Evolutionary conservation across 208 protist species (phyloP).

Genomic region (Trypanosoma rangeli): DNA sequence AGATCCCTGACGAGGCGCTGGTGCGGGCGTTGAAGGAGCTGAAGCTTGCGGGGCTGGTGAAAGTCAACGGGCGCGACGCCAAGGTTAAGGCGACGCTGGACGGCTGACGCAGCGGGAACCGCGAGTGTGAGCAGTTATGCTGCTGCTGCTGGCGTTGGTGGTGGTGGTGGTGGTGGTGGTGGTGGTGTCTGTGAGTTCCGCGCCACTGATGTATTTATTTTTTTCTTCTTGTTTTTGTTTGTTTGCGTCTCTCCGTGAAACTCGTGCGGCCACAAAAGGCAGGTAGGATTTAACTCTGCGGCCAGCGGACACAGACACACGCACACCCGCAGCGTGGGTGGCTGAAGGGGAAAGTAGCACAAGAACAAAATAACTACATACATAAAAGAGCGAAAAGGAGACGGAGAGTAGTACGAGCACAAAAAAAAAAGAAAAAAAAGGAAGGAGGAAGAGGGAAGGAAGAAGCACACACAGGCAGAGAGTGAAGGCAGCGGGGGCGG

Average conservation of each 20-base stretch:
- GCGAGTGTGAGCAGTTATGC: too few species aligned
- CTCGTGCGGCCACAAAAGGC: neutral
- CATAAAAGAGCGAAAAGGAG: conserved; percentile 1
- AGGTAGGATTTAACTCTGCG: too few species aligned
- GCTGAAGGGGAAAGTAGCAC: neutral
- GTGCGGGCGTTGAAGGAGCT: conserved; percentile 55
- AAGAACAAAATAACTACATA: neutral
- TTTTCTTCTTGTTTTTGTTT: neutral
- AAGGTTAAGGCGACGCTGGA: conserved; percentile 42
- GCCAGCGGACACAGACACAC: neutral
- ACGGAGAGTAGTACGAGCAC: neutral
- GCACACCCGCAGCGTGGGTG: neutral
- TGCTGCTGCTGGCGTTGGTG: neutral
- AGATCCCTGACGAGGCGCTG: conserved; percentile 62
- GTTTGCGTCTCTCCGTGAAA: neutral
- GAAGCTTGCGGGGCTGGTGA: conserved; percentile 19
- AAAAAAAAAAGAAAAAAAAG: neutral
- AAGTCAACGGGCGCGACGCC: conserved; percentile 36
- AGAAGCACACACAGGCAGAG: neutral
- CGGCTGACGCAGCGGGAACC: neutral
- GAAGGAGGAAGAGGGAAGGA: neutral
- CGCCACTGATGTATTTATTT: neutral
- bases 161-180: too few species aligned
- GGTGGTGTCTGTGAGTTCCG: neutral
- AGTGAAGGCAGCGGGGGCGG: neutral